These are phyloP conservation scores for Angophora floribunda DNA, from an alignment of 345 rosid species.

Conservation along the genomic window DNA sequence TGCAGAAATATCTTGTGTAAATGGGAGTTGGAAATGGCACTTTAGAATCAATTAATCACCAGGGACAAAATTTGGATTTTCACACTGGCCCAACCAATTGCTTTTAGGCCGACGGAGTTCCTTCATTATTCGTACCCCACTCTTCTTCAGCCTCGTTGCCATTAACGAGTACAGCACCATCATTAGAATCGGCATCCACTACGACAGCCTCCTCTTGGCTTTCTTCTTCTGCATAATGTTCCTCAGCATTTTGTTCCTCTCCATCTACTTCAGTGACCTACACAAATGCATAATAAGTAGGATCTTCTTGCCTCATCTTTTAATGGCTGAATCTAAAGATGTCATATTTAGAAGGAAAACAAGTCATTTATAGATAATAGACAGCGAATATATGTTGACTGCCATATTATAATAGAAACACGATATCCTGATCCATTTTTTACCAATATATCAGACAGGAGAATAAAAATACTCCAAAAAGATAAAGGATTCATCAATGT, in stretches of 20 bases:
- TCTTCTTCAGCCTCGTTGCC: slow-evolving; percentile 97
- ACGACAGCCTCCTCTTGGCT: slow-evolving; percentile 74
- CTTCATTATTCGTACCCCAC: slow-evolving; percentile 99
- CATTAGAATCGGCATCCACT: slow-evolving; percentile 83
- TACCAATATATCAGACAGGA: background rate
- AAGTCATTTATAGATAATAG: background rate
- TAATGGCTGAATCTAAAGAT: background rate
- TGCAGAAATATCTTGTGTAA: slow-evolving; percentile 6
- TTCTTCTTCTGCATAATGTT: slow-evolving; percentile 61
- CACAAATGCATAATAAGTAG: background rate
- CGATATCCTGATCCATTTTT: background rate
- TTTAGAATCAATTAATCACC: slow-evolving; percentile 94
- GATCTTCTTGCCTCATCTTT: background rate
- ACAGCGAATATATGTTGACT: background rate
- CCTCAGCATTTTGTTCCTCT: slow-evolving; percentile 40
- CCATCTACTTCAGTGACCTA: slow-evolving; percentile 9
- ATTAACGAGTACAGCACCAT: slow-evolving; percentile 90
- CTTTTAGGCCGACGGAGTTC: slow-evolving; percentile 97
- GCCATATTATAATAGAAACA: background rate
- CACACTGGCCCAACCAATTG: slow-evolving; percentile 74
- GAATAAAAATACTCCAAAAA: background rate
- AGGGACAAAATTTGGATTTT: slow-evolving; percentile 83
- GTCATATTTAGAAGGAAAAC: background rate
- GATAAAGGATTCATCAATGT: background rate
- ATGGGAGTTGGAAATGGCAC: slow-evolving; percentile 38